Percentiles rank a stretch among this genome's conserved stretches.
These are phyloP conservation scores for Leucocoprinus leucothites DNA, from an alignment of 768 basidiomycete genomes.

Conservation along the genomic window DNA sequence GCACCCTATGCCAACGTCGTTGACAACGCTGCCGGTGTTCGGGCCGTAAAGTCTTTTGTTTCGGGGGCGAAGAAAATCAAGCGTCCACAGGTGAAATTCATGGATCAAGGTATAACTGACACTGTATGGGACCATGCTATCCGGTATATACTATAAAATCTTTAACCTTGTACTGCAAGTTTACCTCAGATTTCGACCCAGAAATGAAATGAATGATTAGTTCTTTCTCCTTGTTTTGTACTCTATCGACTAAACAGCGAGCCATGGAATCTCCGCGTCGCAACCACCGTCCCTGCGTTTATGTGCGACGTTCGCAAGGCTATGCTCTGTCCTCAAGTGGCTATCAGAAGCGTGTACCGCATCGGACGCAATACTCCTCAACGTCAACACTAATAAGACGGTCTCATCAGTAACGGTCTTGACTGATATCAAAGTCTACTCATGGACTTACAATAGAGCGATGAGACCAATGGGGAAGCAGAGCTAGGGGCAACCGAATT, in stretches of 20 bases:
- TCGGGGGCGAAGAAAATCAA: neutral
- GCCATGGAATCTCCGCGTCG: too few relatives aligned
- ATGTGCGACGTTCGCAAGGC: neutral
- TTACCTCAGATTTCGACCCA: too few relatives aligned
- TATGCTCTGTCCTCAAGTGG: neutral
- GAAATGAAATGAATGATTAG: neutral
- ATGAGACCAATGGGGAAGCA: conserved; percentile 10
- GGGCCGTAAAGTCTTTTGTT: neutral
- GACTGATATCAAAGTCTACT: too few relatives aligned
- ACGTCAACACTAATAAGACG: conserved; percentile 4
- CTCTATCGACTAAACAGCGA: neutral
- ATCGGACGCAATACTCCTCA: conserved; percentile 8
- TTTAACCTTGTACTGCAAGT: neutral
- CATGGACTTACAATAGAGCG: conserved; percentile 3
- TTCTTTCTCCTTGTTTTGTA: neutral
- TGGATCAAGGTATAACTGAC: neutral
- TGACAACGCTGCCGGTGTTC: neutral
- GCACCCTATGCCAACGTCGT: neutral
- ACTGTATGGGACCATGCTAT: neutral
- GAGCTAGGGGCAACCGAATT: neutral
- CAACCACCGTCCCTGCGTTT: neutral
- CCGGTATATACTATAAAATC: neutral
- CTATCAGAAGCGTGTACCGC: conserved; percentile 1
- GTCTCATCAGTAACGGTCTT: neutral
- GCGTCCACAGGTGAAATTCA: neutral